Base-by-base conservation (phyloP, 306 rosid species). In the Trifolium subterraneum region DNA sequence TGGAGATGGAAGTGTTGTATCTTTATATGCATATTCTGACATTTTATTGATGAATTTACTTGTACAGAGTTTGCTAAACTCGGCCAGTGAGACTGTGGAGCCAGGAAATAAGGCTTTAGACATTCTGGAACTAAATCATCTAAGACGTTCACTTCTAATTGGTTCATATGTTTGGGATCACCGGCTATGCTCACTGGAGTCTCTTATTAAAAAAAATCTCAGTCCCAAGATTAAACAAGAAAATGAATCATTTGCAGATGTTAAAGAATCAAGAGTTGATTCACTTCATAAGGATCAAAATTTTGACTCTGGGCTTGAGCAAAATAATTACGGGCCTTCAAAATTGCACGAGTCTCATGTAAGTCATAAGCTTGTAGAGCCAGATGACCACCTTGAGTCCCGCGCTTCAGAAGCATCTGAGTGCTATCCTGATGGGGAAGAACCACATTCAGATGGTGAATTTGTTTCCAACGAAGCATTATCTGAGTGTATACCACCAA, bases 101-200 rank as follows among this genome's bases (percentile, higher is more conserved):
- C 80, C 79, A 16, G 86, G 82, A 58, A 74, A 87, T 78, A 81
- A 58, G 64, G 58, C 79, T 68, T 69, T 79, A 50, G 99, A 92
- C 74, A 78, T 87, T 80, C 83, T 95, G 70, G 93, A 89, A 75
- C 78, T 95, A 73, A 95, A 95, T 87, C 90, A 86, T 70, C 50
- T 92, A 80, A 88, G 90, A 66, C 93, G 87, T 5, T 82, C 97
- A 70, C 96, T 95, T 83, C 86, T 92, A 76, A 88, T 95, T 80
- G 82, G 85, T 71, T 88, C 96, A 33, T 88, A 84, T 82, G 86
- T 88, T 67, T 95, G 99, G 99, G 99, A 95, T 89, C 96, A 80
- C 70, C 89, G 82, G 63, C 86, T 92, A 56, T 74, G 64, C 81
- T 87, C 89, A 16, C 71, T 95, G 79, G 88, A 92, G 74, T 81